These are phyloP conservation scores for Cercospora brassicicola DNA, from an alignment of 2,329 filamentous ascomycete genomes.

Conservation along the genomic window DNA sequence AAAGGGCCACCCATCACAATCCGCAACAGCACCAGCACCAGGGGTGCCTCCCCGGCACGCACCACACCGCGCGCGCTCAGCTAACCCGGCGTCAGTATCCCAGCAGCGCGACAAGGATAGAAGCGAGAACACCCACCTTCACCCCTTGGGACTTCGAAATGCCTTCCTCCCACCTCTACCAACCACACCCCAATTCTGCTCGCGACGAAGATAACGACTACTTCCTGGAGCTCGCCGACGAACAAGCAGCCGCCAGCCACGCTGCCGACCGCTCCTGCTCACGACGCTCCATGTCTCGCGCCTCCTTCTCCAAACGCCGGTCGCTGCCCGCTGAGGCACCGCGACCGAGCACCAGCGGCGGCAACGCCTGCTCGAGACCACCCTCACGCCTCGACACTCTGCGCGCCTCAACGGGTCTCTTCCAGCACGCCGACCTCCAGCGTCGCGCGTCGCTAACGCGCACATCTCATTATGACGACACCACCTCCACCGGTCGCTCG, in stretches of 20 bases:
- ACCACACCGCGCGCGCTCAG: not conserved
- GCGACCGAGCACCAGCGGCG: conserved; percentile 6
- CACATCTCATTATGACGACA: conserved; percentile 25
- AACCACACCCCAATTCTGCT: conserved; percentile 1
- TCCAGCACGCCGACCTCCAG: conserved; percentile 16
- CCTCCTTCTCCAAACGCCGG: conserved; percentile 19
- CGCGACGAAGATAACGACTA: conserved; percentile 24
- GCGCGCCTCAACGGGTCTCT: conserved; percentile 25
- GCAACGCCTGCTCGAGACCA: conserved; percentile 16
- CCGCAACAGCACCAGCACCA: conserved; percentile 3
- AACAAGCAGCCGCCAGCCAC: conserved; percentile 48
- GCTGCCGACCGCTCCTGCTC: not conserved
- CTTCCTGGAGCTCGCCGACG: conserved; percentile 35
- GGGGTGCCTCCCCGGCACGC: not conserved
- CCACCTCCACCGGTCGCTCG: conserved; percentile 25
- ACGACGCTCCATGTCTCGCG: conserved; percentile 13
- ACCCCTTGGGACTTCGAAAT: not conserved
- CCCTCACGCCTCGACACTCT: conserved; percentile 27
- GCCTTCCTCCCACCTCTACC: not conserved
- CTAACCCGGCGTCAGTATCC: too few species aligned
- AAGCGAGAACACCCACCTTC: not conserved
- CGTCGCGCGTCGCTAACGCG: conserved; percentile 11
- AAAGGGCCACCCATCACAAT: not conserved
- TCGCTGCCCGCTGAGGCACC: conserved; percentile 14
- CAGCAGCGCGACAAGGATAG: not conserved